Conservation (phyloP, 2,329 filamentous ascomycete genomes). For the Arthrobotrys musiformis region DNA sequence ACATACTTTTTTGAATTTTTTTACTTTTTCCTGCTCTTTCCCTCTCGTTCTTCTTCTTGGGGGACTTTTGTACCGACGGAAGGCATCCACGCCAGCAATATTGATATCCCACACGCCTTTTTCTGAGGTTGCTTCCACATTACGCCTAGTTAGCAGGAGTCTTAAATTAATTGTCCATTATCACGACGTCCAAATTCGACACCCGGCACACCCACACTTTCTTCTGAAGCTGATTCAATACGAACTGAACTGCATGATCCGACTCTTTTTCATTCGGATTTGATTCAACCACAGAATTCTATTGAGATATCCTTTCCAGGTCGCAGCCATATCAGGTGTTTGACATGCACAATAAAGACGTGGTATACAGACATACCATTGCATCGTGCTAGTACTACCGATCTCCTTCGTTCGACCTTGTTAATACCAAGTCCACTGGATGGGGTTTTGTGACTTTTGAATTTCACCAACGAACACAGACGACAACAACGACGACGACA, state of each 20-base stretch:
- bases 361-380: too few species aligned
- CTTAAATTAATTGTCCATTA: not conserved
- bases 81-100: conserved; percentile 8
- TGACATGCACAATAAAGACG: too few species aligned
- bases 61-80: not conserved
- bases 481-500: conserved; percentile 2
- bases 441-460: not conserved
- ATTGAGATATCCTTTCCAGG: too few species aligned
- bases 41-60: not conserved
- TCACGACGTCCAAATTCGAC: too few species aligned
- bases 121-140: not conserved
- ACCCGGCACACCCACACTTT: not conserved
- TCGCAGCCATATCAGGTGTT: too few species aligned
- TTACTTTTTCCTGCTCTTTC: not conserved
- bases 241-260: too few species aligned
- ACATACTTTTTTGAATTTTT: not conserved
- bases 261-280: too few species aligned
- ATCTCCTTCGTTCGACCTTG: not conserved
- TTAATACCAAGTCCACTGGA: not conserved
- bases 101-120: not conserved
- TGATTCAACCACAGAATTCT: too few species aligned
- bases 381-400: too few species aligned
- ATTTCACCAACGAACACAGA: not conserved
- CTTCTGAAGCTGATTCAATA: too few species aligned
- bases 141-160: too few species aligned